Conservation (phyloP, 2,329 filamentous ascomycete species). For the Hypoxylon sp. region DNA sequence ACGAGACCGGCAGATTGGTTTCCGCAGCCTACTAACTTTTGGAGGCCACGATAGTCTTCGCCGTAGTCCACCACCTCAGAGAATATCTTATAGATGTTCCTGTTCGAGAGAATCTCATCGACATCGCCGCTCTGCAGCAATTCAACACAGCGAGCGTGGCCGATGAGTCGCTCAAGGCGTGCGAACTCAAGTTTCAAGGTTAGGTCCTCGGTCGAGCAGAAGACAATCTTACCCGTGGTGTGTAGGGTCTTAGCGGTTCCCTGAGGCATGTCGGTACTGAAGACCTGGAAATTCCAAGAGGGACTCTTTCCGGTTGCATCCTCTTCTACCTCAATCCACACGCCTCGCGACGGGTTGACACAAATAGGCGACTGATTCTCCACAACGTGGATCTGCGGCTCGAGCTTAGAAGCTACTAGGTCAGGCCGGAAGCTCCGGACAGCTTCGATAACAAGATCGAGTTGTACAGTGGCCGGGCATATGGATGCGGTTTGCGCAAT, state of each 20-base stretch:
- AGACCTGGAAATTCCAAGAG: conserved; percentile 41
- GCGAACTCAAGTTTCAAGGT: conserved; percentile 49
- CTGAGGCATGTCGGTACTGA: conserved; percentile 37
- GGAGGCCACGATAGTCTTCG: conserved; percentile 52
- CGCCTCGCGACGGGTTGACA: conserved; percentile 34
- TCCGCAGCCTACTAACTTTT: conserved; percentile 50
- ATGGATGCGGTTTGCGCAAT: conserved; percentile 58
- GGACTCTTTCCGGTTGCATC: conserved; percentile 27
- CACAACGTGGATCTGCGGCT: conserved; percentile 48
- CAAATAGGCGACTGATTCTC: conserved; percentile 43
- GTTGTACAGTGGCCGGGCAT: conserved; percentile 57
- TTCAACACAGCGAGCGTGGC: conserved; percentile 51
- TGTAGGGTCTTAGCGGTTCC: conserved; percentile 33
- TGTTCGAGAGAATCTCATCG: conserved; percentile 56
- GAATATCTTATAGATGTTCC: conserved; percentile 59
- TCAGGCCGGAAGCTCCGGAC: conserved; percentile 53
- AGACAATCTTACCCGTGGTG: conserved; percentile 38
- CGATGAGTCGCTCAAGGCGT: conserved; percentile 53
- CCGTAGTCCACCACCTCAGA: conserved; percentile 56
- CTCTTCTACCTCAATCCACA: conserved; percentile 44
- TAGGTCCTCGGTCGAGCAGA: conserved; percentile 35
- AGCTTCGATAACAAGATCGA: conserved; percentile 53
- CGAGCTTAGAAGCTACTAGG: conserved; percentile 31
- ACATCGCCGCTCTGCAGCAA: conserved; percentile 49
- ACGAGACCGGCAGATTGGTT: conserved; percentile 54